These are phyloP conservation scores for Backusella westeae DNA, from an alignment of 192 early-diverging fungal species.

Conservation along the genomic window DNA sequence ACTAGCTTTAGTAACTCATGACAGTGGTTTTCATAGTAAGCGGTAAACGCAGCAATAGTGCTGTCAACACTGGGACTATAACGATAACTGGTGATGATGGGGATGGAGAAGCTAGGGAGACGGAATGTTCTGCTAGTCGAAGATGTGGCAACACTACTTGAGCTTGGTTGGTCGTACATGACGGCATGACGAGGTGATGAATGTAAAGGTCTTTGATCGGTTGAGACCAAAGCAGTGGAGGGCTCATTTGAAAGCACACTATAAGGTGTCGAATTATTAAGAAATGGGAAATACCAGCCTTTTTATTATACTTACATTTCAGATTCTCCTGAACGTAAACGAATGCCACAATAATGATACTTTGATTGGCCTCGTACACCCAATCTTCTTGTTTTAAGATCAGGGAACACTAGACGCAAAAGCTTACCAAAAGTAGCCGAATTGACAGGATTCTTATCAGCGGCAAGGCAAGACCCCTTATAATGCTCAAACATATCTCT, in stretches of 20 bases:
- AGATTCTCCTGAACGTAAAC: not conserved
- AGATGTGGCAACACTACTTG: not conserved
- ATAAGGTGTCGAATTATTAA: too few relatives aligned
- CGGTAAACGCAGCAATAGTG: not conserved
- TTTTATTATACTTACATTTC: not conserved
- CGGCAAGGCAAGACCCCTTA: slow-evolving; percentile 31
- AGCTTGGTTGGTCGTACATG: not conserved
- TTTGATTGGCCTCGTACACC: slow-evolving; percentile 46
- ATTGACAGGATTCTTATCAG: slow-evolving; percentile 44
- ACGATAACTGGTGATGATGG: not conserved
- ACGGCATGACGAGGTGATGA: not conserved
- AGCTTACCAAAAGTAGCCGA: slow-evolving; percentile 53
- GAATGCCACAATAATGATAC: slow-evolving; percentile 51
- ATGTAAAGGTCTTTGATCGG: not conserved
- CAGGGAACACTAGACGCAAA: slow-evolving; percentile 46
- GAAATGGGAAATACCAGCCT: not conserved
- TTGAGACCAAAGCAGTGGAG: not conserved
- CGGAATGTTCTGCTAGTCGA: not conserved
- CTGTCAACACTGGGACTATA: not conserved
- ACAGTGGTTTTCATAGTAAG: not conserved
- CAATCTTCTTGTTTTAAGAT: slow-evolving; percentile 47
- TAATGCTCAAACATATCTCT: slow-evolving; percentile 49
- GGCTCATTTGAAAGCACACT: not conserved
- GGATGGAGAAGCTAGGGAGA: not conserved
- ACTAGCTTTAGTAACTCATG: not conserved